Conservation (phyloP, 768 basidiomycete genomes). For the Astraeus odoratus region DNA sequence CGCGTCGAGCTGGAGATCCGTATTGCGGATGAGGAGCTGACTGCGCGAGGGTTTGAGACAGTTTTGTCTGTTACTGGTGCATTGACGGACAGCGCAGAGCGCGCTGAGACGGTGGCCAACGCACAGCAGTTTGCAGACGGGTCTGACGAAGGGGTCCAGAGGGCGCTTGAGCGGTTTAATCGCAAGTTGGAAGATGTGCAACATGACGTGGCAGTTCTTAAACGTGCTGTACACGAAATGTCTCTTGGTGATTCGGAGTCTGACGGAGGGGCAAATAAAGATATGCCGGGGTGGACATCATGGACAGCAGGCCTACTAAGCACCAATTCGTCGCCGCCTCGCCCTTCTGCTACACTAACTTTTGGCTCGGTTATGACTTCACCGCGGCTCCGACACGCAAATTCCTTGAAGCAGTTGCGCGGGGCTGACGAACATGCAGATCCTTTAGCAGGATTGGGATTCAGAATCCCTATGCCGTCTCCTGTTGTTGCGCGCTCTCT, state of each 20-base stretch:
- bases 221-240: constrained; percentile 48
- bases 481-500: no score
- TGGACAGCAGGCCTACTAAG: constrained; percentile 57
- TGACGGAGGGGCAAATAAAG: background rate
- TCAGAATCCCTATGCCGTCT: constrained; percentile 58
- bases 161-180: constrained; percentile 41
- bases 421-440: constrained; percentile 19
- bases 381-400: constrained; percentile 46
- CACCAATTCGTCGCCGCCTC: constrained; percentile 26
- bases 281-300: constrained; percentile 28
- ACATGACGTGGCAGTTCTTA: constrained; percentile 69
- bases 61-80: constrained; percentile 57
- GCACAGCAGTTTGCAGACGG: constrained; percentile 54
- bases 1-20: constrained; percentile 81
- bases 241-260: background rate
- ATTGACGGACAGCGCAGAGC: constrained; percentile 9
- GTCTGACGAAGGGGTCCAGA: constrained; percentile 39
- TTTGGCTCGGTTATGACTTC: constrained; percentile 70
- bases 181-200: constrained; percentile 66
- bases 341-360: constrained; percentile 44
- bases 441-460: constrained; percentile 38
- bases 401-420: constrained; percentile 30
- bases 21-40: constrained; percentile 62
- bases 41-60: constrained; percentile 60
- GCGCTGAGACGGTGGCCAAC: constrained; percentile 39